Evolutionary conservation across 768 basidiomycete species (phyloP).

Genomic region (Suillus subalutaceus): DNA sequence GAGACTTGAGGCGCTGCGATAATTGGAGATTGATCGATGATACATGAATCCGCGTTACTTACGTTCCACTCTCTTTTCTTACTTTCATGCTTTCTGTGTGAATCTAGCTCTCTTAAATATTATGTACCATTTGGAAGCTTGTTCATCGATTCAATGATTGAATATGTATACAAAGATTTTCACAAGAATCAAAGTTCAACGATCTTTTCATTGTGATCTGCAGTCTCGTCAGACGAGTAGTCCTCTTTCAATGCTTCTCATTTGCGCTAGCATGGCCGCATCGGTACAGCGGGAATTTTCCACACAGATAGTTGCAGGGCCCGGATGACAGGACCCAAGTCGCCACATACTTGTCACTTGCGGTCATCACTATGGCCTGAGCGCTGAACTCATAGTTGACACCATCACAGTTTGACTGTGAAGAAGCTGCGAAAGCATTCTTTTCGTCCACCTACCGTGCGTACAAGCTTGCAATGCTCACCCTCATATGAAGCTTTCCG

Average conservation of each 20-base stretch:
- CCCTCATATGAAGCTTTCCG: slow-evolving; percentile 38
- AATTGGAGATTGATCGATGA: neutral
- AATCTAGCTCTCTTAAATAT: neutral
- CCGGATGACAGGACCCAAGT: neutral
- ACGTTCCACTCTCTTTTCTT: neutral
- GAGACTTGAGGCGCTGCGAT: neutral
- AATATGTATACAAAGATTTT: neutral
- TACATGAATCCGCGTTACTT: neutral
- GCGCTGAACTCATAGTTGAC: neutral
- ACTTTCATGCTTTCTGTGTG: no score
- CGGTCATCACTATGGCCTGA: slow-evolving; percentile 11
- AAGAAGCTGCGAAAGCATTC: slow-evolving; percentile 37
- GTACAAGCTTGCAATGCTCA: neutral
- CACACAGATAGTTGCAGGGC: neutral
- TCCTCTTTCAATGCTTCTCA: neutral
- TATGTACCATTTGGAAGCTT: neutral
- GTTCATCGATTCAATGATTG: neutral
- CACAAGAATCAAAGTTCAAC: neutral
- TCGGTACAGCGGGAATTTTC: neutral
- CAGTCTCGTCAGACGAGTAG: neutral
- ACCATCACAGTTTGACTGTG: slow-evolving; percentile 17
- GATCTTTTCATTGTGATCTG: neutral
- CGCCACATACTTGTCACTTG: neutral
- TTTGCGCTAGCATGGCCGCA: neutral
- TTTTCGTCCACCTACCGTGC: slow-evolving; percentile 42